Evolutionary conservation across 306 rosid species (phyloP).

Genomic region (Acacia melanoxylon): DNA sequence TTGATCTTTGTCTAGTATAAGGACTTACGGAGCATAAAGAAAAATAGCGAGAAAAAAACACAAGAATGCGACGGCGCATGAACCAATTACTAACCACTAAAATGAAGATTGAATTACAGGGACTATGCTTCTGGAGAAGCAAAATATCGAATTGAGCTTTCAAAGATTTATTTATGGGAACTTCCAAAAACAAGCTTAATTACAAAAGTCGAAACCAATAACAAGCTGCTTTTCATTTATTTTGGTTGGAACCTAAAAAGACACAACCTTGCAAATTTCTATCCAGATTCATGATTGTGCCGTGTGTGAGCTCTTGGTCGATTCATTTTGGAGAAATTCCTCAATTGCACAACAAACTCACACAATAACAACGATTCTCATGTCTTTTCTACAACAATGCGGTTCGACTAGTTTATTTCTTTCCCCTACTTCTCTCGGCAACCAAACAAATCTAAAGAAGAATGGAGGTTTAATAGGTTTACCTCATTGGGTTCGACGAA

Average conservation of each 20-base stretch:
- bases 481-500: no score
- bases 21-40: neutral
- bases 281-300: neutral
- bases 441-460: conserved; percentile 22
- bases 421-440: conserved; percentile 7
- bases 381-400: conserved; percentile 18
- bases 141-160: neutral
- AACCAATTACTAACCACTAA: neutral
- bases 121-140: neutral
- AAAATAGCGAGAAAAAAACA: neutral
- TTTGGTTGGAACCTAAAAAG: neutral
- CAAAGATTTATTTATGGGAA: neutral
- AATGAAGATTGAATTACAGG: neutral
- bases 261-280: neutral
- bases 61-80: conserved; percentile 2
- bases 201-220: neutral
- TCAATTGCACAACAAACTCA: conserved; percentile 12
- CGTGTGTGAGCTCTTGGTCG: neutral
- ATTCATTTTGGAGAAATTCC: neutral
- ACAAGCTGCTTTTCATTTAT: neutral
- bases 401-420: neutral
- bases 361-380: conserved; percentile 19
- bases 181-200: neutral
- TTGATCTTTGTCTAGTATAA: neutral
- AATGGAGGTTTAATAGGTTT: neutral